A percentile compares a stretch with the other conserved stretches of the same genome.
Conservation (phyloP, 768 basidiomycete genomes). For the Psilocybe subaeruginosa region DNA sequence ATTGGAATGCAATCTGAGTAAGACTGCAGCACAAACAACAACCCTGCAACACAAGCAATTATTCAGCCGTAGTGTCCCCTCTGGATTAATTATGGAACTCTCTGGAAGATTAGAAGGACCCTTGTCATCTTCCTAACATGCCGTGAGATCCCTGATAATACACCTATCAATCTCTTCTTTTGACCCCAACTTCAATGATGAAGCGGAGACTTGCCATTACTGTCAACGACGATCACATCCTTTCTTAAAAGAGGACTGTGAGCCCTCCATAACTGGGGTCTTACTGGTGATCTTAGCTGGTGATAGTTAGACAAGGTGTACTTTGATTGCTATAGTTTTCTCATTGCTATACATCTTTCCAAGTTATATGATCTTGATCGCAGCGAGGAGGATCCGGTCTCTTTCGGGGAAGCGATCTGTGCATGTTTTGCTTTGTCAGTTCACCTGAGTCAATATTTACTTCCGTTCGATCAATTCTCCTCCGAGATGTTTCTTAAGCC, state of each 20-base stretch:
- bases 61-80: not conserved
- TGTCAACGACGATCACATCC: too few species aligned
- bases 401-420: not conserved
- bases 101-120: not conserved
- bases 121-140: not conserved
- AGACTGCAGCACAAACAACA: not conserved
- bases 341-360: too few species aligned
- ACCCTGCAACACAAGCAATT: not conserved
- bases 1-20: not conserved
- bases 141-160: not conserved
- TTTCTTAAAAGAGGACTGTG: too few species aligned
- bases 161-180: not conserved
- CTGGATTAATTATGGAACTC: not conserved
- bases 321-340: too few species aligned
- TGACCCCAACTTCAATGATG: too few species aligned
- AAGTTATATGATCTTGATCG: not conserved
- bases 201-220: too few species aligned
- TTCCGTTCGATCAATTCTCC: conserved; percentile 15
- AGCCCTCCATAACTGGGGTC: too few species aligned
- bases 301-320: too few species aligned
- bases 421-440: conserved; percentile 26
- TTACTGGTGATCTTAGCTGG: too few species aligned
- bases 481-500: conserved; percentile 17
- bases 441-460: conserved; percentile 27
- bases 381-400: not conserved